Percentiles rank a stretch among this genome's conserved stretches.
phyloP scores from a whole-genome alignment of 306 rosid species.

The Hippophae tibetana region DNA sequence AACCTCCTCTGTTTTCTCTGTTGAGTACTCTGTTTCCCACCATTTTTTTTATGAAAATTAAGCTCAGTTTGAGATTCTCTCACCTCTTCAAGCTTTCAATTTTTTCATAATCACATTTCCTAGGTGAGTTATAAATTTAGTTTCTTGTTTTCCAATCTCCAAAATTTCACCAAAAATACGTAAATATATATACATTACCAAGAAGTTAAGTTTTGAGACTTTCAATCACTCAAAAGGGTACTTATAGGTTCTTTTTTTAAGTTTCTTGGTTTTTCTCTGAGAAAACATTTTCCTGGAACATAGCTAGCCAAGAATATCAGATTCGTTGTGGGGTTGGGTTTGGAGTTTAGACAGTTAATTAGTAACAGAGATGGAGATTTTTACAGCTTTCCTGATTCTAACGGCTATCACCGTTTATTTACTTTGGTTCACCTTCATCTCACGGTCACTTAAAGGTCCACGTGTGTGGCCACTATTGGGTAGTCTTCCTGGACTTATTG shows the following conservation, averaged over 20 bases:
- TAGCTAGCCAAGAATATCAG: neutral
- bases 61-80: too few species aligned
- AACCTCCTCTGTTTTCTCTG: neutral
- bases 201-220: too few species aligned
- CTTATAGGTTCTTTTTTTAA: neutral
- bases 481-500: constrained; percentile 71
- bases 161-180: too few species aligned
- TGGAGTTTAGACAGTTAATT: too few species aligned
- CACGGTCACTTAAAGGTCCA: constrained; percentile 79
- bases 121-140: neutral
- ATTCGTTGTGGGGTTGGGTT: neutral
- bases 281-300: constrained; percentile 5
- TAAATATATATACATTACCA: too few species aligned
- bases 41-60: neutral
- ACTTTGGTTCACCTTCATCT: constrained; percentile 80
- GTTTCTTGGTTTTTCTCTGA: neutral
- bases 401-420: constrained; percentile 68
- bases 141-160: too few species aligned
- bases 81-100: neutral
- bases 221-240: too few species aligned
- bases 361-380: constrained; percentile 49
- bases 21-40: neutral
- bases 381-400: constrained; percentile 46
- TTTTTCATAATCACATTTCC: neutral
- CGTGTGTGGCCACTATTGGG: constrained; percentile 88